A percentile compares a stretch with the other conserved stretches of the same genome.
Evolutionary conservation across 1,284 basidiomycete species (phyloP).

Genomic region (Malassezia restricta): DNA sequence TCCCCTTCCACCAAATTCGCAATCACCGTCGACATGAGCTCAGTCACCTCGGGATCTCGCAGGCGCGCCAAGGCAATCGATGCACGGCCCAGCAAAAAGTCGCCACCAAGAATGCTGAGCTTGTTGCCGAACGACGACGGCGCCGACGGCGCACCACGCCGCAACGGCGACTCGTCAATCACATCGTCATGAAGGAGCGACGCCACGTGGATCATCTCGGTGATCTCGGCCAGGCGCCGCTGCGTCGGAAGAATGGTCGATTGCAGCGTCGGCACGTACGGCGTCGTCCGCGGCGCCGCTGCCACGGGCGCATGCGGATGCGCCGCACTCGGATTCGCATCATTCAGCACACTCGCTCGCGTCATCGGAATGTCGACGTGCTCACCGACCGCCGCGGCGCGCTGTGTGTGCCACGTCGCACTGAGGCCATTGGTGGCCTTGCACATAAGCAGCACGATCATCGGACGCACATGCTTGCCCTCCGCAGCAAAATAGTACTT

Average conservation of each 20-base stretch:
- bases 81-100: constrained; percentile 85
- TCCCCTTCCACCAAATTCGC: constrained; percentile 94
- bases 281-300: background rate
- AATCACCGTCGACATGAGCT: constrained; percentile 81
- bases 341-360: constrained; percentile 64
- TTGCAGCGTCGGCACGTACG: constrained; percentile 8
- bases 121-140: constrained; percentile 91
- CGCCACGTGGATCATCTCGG: constrained; percentile 97
- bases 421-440: constrained; percentile 77
- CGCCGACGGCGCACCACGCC: constrained; percentile 69
- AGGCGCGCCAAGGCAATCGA: constrained; percentile 75
- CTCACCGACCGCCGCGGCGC: constrained; percentile 31
- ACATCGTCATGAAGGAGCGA: constrained; percentile 92
- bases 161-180: constrained; percentile 69
- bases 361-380: constrained; percentile 46
- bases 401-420: constrained; percentile 48
- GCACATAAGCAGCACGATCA: constrained; percentile 78
- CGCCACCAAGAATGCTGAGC: constrained; percentile 80
- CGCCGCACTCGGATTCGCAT: constrained; percentile 60
- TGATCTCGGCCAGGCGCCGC: constrained; percentile 80
- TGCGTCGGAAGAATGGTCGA: constrained; percentile 63
- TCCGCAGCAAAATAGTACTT: constrained; percentile 73
- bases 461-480: constrained; percentile 72
- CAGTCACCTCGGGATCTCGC: constrained; percentile 76
- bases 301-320: background rate